These are phyloP conservation scores for Fusarium sp. DNA, from an alignment of 2,329 filamentous ascomycete genomes.

Conservation along the genomic window DNA sequence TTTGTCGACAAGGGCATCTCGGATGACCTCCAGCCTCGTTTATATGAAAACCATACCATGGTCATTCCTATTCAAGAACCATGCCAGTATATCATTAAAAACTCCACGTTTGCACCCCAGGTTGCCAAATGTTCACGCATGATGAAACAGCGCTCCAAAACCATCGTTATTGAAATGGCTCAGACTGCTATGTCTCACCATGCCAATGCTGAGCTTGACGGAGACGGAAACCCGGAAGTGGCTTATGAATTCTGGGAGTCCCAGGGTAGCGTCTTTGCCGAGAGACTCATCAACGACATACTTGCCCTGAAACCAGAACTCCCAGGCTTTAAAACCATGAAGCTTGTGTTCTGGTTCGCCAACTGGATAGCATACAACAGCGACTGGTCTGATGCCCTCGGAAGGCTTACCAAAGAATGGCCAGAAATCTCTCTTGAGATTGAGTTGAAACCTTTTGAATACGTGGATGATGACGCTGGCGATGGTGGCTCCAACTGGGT, in stretches of 20 bases:
- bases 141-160: neutral
- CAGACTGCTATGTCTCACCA: neutral
- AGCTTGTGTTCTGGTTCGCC: slow-evolving; percentile 4
- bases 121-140: neutral
- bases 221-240: too few relatives aligned
- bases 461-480: neutral
- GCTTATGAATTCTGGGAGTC: too few relatives aligned
- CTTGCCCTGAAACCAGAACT: neutral
- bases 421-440: neutral
- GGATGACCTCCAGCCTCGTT: neutral
- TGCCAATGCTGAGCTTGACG: too few relatives aligned
- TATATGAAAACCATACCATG: slow-evolving; percentile 1
- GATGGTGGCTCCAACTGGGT: neutral
- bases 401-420: neutral
- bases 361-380: rapidly evolving
- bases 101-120: rapidly evolving
- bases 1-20: slow-evolving; percentile 5
- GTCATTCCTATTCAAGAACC: neutral
- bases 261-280: neutral
- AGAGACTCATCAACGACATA: neutral
- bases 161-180: neutral
- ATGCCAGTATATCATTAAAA: neutral
- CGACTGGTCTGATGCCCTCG: neutral
- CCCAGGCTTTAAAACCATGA: neutral
- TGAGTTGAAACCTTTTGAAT: neutral